Percentiles rank a stretch among this genome's conserved stretches.
Conservation (phyloP, 1,284 basidiomycete species). For the Irpex sp. region DNA sequence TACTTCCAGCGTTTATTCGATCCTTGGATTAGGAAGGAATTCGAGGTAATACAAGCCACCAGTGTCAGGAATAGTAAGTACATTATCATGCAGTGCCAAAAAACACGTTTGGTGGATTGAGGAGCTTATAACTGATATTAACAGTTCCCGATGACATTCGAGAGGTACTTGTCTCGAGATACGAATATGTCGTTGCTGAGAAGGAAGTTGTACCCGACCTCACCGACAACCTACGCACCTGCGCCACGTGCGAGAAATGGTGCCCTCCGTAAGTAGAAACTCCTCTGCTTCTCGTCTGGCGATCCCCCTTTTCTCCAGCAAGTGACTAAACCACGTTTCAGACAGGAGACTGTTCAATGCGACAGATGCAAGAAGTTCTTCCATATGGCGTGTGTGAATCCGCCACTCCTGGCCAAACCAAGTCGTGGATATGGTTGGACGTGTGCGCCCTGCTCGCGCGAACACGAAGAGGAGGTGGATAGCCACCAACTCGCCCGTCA, state of each 20-base stretch:
- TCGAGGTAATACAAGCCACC: slow-evolving; percentile 88
- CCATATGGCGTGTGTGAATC: slow-evolving; percentile 93
- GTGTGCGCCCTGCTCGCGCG: slow-evolving; percentile 87
- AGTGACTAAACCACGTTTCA: slow-evolving; percentile 29
- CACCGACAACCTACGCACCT: slow-evolving; percentile 83
- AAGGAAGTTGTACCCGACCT: slow-evolving; percentile 90
- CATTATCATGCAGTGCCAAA: slow-evolving; percentile 13
- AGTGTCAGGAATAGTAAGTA: slow-evolving; percentile 86
- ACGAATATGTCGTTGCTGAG: slow-evolving; percentile 95
- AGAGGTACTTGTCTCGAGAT: slow-evolving; percentile 74
- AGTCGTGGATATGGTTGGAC: slow-evolving; percentile 98
- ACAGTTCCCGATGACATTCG: slow-evolving; percentile 80
- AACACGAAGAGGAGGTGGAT: slow-evolving; percentile 87
- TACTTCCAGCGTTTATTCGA: slow-evolving; percentile 95
- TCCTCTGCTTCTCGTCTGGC: slow-evolving; percentile 8
- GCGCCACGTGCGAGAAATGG: slow-evolving; percentile 86
- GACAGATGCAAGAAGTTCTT: slow-evolving; percentile 93
- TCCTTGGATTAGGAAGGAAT: slow-evolving; percentile 97
- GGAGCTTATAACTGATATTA: background rate
- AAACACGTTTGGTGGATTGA: background rate
- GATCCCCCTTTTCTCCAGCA: slow-evolving; percentile 7
- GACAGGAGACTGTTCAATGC: slow-evolving; percentile 89
- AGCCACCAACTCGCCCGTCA: slow-evolving; percentile 57
- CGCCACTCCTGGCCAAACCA: slow-evolving; percentile 92
- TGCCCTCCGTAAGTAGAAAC: slow-evolving; percentile 67